These are phyloP conservation scores for Manihot esculenta DNA, from an alignment of 441 rosid genomes.

Conservation along the genomic window DNA sequence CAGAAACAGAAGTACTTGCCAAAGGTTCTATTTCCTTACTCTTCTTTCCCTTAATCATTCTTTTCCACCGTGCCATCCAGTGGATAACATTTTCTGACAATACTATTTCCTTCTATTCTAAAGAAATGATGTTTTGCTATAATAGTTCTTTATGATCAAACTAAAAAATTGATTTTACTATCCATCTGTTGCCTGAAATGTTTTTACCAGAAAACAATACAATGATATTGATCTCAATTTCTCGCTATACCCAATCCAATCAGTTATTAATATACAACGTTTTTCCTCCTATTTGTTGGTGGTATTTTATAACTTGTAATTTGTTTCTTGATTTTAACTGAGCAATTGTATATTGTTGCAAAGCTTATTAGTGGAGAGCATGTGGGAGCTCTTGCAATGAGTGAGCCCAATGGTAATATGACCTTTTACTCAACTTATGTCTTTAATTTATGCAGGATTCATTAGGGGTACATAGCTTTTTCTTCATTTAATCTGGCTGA, in stretches of 20 bases:
- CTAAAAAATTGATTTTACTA: slow-evolving; percentile 1
- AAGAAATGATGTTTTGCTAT: neutral
- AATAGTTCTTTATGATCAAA: neutral
- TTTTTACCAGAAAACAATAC: neutral
- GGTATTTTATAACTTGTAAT: slow-evolving; percentile 10
- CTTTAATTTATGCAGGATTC: neutral
- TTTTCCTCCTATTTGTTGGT: slow-evolving; percentile 7
- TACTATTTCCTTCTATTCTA: neutral
- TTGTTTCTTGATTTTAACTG: slow-evolving; percentile 22
- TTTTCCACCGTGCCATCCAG: neutral
- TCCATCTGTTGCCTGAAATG: neutral
- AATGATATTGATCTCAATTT: neutral
- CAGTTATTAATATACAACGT: neutral
- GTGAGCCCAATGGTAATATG: slow-evolving; percentile 87
- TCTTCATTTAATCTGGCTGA: slow-evolving; percentile 16
- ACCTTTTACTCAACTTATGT: slow-evolving; percentile 5
- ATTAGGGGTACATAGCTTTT: neutral
- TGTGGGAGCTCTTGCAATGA: slow-evolving; percentile 97
- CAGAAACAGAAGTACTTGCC: slow-evolving; percentile 90
- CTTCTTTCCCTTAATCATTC: neutral
- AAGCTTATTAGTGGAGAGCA: slow-evolving; percentile 99
- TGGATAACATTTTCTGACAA: neutral
- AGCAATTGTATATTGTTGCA: slow-evolving; percentile 33
- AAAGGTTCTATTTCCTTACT: slow-evolving; percentile 49
- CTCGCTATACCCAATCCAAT: neutral